phyloP scores from a whole-genome alignment of 163 green algal genomes.

The Chlamydomonas reinhardtii region DNA sequence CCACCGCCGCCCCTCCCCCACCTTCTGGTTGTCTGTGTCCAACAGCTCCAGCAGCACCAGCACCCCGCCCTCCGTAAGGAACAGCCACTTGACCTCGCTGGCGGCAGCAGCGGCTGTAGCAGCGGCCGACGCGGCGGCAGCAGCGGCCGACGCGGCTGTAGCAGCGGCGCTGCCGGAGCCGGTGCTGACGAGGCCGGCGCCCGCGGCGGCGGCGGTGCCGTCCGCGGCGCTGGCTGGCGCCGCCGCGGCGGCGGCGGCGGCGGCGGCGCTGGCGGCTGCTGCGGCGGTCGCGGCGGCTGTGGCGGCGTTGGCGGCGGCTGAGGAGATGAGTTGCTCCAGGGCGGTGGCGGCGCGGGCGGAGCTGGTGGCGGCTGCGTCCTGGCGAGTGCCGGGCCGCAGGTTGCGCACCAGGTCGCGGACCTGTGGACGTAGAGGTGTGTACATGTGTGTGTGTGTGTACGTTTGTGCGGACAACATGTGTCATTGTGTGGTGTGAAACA shows the following conservation, averaged over 20 bases:
- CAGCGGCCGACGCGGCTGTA: not conserved
- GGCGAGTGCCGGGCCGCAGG: constrained; percentile 60
- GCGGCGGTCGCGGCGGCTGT: not conserved
- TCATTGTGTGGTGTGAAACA: no score
- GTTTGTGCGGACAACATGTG: no score
- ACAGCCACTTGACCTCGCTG: constrained; percentile 59
- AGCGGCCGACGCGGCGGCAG: constrained; percentile 19
- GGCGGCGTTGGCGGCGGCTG: constrained; percentile 11
- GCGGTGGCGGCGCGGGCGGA: not conserved
- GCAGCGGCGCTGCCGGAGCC: not conserved
- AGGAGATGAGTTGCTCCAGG: constrained; percentile 52
- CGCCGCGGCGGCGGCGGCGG: constrained; percentile 17
- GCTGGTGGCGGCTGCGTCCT: constrained; percentile 30
- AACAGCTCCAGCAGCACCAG: constrained; percentile 72
- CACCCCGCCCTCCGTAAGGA: constrained; percentile 64
- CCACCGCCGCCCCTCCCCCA: no score
- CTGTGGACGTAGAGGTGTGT: constrained; percentile 34
- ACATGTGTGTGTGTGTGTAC: no score
- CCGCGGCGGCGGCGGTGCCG: not conserved
- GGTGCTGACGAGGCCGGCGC: not conserved
- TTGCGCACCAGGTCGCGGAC: constrained; percentile 71
- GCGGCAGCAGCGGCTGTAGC: constrained; percentile 41
- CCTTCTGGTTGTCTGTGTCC: constrained; percentile 57
- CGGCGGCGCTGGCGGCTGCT: constrained; percentile 13
- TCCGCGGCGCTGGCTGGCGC: not conserved